Percentiles rank a stretch among this genome's conserved stretches.
phyloP scores from a whole-genome alignment of 768 basidiomycete genomes.

The Xerocomellus chrysenteron region DNA sequence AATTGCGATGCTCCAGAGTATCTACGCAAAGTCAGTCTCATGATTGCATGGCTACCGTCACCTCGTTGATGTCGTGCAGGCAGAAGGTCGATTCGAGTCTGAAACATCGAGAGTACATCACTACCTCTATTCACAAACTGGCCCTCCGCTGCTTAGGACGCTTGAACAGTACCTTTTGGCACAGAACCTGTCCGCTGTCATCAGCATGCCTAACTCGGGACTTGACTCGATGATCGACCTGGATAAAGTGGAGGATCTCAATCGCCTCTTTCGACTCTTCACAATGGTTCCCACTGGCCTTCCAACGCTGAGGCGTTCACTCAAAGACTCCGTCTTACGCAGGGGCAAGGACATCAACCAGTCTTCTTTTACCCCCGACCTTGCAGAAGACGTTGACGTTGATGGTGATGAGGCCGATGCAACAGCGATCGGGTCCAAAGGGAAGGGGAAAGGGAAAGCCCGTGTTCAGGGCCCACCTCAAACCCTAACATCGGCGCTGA shows the following conservation, averaged over 20 bases:
- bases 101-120: conserved; percentile 85
- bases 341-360: conserved; percentile 83
- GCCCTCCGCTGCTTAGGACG: conserved; percentile 64
- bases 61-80: conserved; percentile 44
- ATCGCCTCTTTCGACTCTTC: conserved; percentile 77
- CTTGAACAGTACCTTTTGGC: conserved; percentile 77
- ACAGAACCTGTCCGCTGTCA: conserved; percentile 70
- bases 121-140: conserved; percentile 79
- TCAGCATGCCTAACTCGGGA: conserved; percentile 81
- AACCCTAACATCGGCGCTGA: conserved; percentile 63
- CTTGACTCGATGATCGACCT: conserved; percentile 84
- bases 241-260: conserved; percentile 72
- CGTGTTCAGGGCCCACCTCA: conserved; percentile 40
- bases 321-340: conserved; percentile 69
- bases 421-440: conserved; percentile 37
- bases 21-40: conserved; percentile 62
- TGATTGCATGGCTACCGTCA: background rate
- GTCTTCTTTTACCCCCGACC: conserved; percentile 43
- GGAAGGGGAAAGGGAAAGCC: conserved; percentile 57
- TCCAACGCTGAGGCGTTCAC: conserved; percentile 55
- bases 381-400: conserved; percentile 33
- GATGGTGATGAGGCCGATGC: conserved; percentile 38
- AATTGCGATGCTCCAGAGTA: conserved; percentile 82
- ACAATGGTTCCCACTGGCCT: conserved; percentile 65
- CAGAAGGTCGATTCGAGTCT: conserved; percentile 74